Evolutionary conservation across 345 rosid species (phyloP).

Genomic region (Ceriops decandra): DNA sequence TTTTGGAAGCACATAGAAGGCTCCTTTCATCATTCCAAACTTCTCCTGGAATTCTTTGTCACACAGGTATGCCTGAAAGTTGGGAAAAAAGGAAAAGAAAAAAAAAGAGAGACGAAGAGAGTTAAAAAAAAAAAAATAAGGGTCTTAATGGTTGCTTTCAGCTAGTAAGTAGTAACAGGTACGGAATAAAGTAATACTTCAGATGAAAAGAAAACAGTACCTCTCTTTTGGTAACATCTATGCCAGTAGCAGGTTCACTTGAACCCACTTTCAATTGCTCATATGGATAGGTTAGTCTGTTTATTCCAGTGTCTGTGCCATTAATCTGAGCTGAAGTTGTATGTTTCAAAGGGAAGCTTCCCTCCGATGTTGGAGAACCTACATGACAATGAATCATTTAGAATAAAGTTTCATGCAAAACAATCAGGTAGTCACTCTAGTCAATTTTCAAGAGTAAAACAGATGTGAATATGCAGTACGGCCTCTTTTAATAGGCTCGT

Average conservation of each 20-base stretch:
- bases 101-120: background rate
- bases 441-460: no score
- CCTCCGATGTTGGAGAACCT: slow-evolving; percentile 37
- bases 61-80: slow-evolving; percentile 50
- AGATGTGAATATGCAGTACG: background rate
- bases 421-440: no score
- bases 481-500: background rate
- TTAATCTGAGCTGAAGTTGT: slow-evolving; percentile 18
- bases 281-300: slow-evolving; percentile 41
- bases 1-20: slow-evolving; percentile 57
- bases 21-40: slow-evolving; percentile 39
- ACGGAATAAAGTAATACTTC: background rate
- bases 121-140: background rate
- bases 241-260: slow-evolving; percentile 44
- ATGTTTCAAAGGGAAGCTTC: slow-evolving; percentile 14
- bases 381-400: slow-evolving; percentile 10
- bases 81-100: background rate
- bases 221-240: slow-evolving; percentile 69
- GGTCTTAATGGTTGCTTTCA: no score
- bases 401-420: no score
- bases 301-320: slow-evolving; percentile 22
- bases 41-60: slow-evolving; percentile 53
- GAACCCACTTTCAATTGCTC: slow-evolving; percentile 51
- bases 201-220: slow-evolving; percentile 25
- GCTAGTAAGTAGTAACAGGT: no score